Evolutionary conservation across 768 basidiomycete species (phyloP), one percentile per base, ranked within the genome.

Genomic region (Polyporus arcularius): DNA sequence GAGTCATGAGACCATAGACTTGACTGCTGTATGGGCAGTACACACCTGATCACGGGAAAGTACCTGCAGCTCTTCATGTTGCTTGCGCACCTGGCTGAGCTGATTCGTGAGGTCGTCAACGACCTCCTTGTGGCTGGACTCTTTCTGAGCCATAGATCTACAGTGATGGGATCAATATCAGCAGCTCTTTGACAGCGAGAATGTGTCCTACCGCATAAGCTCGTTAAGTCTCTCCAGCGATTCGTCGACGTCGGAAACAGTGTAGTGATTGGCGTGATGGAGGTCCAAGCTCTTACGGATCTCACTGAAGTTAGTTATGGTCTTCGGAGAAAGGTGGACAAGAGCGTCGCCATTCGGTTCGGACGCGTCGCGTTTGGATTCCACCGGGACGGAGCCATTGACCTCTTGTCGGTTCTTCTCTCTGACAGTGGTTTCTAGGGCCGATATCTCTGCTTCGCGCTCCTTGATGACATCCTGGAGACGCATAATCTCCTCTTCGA

Each of bases 91-190:
- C 65, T 87, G 80, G 67, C 65, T 71, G 26, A 97, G 79, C 68
- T 96, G 85, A 14, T 77, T 70, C 46, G 85, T 87, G 63, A 98
- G 80, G 35, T 78, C 77, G 43, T 92, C 87, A 30, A 97, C 89
- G 26, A 83, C 71, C 69, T 96, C 92, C 39, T 86, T 85, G 71
- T 98, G 96, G 38, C 86, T 80, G 4, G 92, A 89, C 73, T 99
- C 97, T 72, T 98, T 98, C 76, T 92, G 89, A 3, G 96, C 96
- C 96, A 98, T 98, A 2, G 96, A 93, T 64, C 94, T 97, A 60
- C 12, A 67, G 47, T 40, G n/a, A 32, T 5, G 16, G 28, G 9
- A 18, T 35, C 46, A 43, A 10, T 14, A 26, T 16, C 40, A 35
- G 16, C 54, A 51, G 5, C 28, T 11, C 31, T 42, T 55, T 10